These are phyloP conservation scores for Drosera spatulata DNA, from an alignment of 179 eudicot species.

Conservation along the genomic window DNA sequence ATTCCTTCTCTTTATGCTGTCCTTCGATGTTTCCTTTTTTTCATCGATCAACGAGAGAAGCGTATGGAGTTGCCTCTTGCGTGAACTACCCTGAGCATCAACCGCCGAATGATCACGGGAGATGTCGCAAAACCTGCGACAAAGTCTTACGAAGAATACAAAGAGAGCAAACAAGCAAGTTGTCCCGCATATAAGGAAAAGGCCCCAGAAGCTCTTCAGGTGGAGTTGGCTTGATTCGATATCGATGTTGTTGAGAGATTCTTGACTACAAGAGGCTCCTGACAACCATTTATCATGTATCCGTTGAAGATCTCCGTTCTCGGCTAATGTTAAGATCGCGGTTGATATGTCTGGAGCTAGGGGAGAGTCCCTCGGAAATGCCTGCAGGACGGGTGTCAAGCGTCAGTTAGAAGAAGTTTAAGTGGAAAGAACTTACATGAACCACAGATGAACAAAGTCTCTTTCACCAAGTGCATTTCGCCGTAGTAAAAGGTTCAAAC, in stretches of 20 bases:
- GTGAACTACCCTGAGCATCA: constrained; percentile 17
- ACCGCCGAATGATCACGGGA: constrained; percentile 10
- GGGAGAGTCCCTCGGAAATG: constrained; percentile 42
- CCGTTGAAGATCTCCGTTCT: constrained; percentile 42
- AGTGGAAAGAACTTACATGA: too few relatives aligned
- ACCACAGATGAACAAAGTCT: too few relatives aligned
- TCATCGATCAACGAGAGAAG: constrained; percentile 65
- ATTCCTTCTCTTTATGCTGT: constrained; percentile 36
- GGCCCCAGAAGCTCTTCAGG: constrained; percentile 34
- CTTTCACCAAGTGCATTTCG: too few relatives aligned
- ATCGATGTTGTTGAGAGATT: constrained; percentile 13
- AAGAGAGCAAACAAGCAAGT: constrained; percentile 25
- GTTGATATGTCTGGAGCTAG: constrained; percentile 39
- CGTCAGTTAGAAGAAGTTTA: too few relatives aligned
- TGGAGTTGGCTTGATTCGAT: constrained; percentile 43
- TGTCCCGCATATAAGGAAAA: constrained; percentile 30
- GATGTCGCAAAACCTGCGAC: constrained; percentile 14
- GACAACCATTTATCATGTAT: constrained; percentile 48
- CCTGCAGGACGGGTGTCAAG: constrained; percentile 9
- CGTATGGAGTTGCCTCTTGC: constrained; percentile 37
- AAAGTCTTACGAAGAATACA: constrained; percentile 22
- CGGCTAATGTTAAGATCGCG: constrained; percentile 35
- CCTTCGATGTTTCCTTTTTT: constrained; percentile 41
- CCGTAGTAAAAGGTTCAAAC: too few relatives aligned
- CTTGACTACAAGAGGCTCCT: constrained; percentile 24